Conservation (phyloP, 108 stramenopile genomes). For the Nannochloropsis salina region DNA sequence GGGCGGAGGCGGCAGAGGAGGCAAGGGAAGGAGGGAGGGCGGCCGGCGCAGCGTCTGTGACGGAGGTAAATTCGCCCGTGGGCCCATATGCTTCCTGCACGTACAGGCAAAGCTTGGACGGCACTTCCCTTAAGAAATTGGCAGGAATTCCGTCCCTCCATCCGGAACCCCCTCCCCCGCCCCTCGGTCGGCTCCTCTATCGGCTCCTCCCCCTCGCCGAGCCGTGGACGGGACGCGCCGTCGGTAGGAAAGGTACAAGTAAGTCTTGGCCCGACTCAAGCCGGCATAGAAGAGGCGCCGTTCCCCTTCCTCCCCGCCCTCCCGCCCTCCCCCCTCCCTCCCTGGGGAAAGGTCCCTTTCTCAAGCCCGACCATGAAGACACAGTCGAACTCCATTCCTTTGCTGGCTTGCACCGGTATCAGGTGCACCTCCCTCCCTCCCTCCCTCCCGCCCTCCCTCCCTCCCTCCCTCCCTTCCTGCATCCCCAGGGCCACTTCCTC, state of each 20-base stretch:
- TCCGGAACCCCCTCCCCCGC: neutral
- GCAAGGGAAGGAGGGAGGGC: neutral
- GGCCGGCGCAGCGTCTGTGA: neutral
- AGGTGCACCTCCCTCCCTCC: constrained; percentile 54
- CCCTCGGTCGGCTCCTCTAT: neutral
- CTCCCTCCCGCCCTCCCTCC: constrained; percentile 12
- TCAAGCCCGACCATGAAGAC: constrained; percentile 77
- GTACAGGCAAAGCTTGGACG: neutral
- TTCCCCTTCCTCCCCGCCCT: constrained; percentile 50
- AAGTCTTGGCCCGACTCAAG: constrained; percentile 80
- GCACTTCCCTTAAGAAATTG: neutral
- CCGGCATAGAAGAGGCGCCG: constrained; percentile 80
- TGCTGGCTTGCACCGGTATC: constrained; percentile 82
- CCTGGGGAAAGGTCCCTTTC: constrained; percentile 71
- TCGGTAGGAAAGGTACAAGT: constrained; percentile 58
- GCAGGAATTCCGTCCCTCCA: constrained; percentile 16
- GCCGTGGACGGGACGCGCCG: neutral
- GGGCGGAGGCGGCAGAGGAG: neutral
- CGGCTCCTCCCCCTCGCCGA: neutral
- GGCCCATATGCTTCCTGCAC: neutral
- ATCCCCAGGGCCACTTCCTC: constrained; percentile 22
- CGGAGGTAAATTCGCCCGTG: neutral
- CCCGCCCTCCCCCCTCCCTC: constrained; percentile 50
- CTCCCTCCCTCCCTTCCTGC: constrained; percentile 18
- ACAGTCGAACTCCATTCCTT: constrained; percentile 83